phyloP scores from a whole-genome alignment of 2,329 filamentous ascomycete genomes.

The Arachnopeziza araneosa region DNA sequence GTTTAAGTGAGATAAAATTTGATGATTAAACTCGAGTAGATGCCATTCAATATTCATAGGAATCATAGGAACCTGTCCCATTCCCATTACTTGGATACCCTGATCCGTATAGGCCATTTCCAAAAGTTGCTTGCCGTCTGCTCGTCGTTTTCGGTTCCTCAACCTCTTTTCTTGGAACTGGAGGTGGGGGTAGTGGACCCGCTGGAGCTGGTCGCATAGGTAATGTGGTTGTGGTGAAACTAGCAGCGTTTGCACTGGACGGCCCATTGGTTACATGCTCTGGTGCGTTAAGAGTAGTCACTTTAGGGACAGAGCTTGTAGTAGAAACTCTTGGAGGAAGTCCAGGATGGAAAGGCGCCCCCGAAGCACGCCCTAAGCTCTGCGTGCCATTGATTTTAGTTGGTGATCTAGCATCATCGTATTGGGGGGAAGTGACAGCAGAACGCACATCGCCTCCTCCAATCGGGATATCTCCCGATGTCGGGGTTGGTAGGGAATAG shows the following conservation, averaged over 20 bases:
- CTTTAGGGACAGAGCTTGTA: slow-evolving; percentile 48
- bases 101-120: slow-evolving; percentile 30
- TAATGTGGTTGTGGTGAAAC: slow-evolving; percentile 46
- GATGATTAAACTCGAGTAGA: background rate
- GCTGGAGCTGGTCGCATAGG: slow-evolving; percentile 58
- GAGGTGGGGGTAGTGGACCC: slow-evolving; percentile 53
- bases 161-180: slow-evolving; percentile 46
- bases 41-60: background rate
- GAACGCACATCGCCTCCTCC: slow-evolving; percentile 44
- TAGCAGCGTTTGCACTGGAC: slow-evolving; percentile 42
- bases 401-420: slow-evolving; percentile 30
- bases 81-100: slow-evolving; percentile 19
- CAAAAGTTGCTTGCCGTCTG: slow-evolving; percentile 49
- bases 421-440: slow-evolving; percentile 41
- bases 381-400: slow-evolving; percentile 34
- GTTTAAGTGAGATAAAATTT: background rate
- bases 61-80: slow-evolving; percentile 4
- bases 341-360: slow-evolving; percentile 36
- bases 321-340: slow-evolving; percentile 47
- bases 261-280: slow-evolving; percentile 32
- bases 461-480: slow-evolving; percentile 68
- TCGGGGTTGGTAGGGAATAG: slow-evolving; percentile 53
- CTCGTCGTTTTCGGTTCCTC: slow-evolving; percentile 42
- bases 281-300: slow-evolving; percentile 34
- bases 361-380: slow-evolving; percentile 41